phyloP scores from a whole-genome alignment of 2,329 filamentous ascomycete species.

The Fusarium bulbicola region DNA sequence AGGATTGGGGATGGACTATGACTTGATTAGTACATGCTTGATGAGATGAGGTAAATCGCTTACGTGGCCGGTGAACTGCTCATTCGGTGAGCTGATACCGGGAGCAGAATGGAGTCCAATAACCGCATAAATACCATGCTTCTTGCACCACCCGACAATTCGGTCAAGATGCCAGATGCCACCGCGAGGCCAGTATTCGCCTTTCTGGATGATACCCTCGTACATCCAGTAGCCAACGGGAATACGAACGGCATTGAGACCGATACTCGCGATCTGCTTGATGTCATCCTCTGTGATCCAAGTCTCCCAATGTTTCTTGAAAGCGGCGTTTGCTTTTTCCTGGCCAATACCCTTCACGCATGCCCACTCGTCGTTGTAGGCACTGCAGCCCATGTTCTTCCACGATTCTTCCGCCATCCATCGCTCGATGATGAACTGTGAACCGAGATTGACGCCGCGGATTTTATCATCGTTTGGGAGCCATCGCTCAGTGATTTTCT shows the following conservation, averaged over 20 bases:
- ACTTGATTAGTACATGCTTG: rapidly evolving
- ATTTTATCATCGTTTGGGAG: constrained; percentile 25
- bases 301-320: constrained; percentile 39
- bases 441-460: constrained; percentile 41
- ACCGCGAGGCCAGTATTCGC: constrained; percentile 36
- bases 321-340: constrained; percentile 32
- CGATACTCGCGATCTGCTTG: constrained; percentile 35
- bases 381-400: constrained; percentile 39
- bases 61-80: constrained; percentile 43
- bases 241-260: constrained; percentile 40
- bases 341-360: constrained; percentile 41
- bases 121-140: constrained; percentile 37
- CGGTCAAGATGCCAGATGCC: constrained; percentile 41
- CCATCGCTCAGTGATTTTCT: constrained; percentile 19
- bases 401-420: constrained; percentile 41
- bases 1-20: constrained; percentile 33
- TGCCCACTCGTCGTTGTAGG: constrained; percentile 39
- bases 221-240: constrained; percentile 43
- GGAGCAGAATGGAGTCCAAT: constrained; percentile 40
- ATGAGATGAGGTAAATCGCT: neutral
- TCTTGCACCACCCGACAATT: constrained; percentile 40
- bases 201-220: constrained; percentile 35
- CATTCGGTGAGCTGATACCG: constrained; percentile 32
- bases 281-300: constrained; percentile 40
- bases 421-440: constrained; percentile 41